Conservation (phyloP, 768 basidiomycete species). For the Tylopilus subfusipes region DNA sequence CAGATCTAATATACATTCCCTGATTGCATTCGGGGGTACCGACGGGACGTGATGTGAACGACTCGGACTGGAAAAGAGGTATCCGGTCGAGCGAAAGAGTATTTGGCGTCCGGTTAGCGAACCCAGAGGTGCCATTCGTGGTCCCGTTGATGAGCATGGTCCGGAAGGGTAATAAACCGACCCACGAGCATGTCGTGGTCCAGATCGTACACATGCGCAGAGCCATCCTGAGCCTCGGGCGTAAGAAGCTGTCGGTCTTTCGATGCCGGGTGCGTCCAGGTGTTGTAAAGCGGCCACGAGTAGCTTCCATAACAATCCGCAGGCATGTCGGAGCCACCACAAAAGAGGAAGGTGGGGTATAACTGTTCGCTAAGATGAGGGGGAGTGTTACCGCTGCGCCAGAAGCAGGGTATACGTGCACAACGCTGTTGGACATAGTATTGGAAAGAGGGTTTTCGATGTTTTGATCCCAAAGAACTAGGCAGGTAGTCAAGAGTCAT, state of each 20-base stretch:
- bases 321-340: constrained; percentile 82
- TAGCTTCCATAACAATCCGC: constrained; percentile 75
- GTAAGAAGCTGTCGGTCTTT: constrained; percentile 78
- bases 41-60: too few species aligned
- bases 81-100: too few species aligned
- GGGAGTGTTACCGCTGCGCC: constrained; percentile 89
- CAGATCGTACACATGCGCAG: constrained; percentile 53
- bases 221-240: constrained; percentile 75
- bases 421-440: constrained; percentile 73
- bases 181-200: constrained; percentile 86
- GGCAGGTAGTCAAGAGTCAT: too few species aligned
- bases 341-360: constrained; percentile 83
- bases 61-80: too few species aligned
- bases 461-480: too few species aligned
- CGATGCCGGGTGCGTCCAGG: constrained; percentile 68
- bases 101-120: too few species aligned
- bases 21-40: too few species aligned
- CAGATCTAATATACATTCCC: too few species aligned
- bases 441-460: too few species aligned
- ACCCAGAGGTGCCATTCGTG: too few species aligned
- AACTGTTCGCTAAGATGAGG: constrained; percentile 85
- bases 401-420: constrained; percentile 86
- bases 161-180: constrained; percentile 81
- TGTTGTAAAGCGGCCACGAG: constrained; percentile 66
- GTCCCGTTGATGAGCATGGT: too few species aligned